Base-by-base conservation (phyloP, 1,284 basidiomycete species). In the Porogramme epimiltina region DNA sequence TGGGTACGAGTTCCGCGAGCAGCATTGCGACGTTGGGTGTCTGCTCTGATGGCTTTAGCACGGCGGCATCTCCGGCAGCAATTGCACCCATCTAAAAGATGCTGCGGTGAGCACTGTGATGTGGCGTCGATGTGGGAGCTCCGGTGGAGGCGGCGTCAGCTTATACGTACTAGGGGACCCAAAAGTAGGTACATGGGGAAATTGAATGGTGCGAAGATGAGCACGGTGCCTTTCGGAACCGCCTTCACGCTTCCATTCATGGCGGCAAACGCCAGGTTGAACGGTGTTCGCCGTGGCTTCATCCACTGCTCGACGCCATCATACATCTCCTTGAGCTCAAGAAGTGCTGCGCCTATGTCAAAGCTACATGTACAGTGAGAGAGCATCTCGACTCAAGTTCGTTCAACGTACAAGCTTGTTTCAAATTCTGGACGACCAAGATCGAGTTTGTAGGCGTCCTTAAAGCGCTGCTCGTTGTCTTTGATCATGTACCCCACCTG, bases 41-140 rank as follows among this genome's bases (percentile, higher is more conserved):
- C 16, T 84, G 73, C 66, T 95, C 93, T 0, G 91, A 89, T 0
- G 88, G 87, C 70, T 94, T 94, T 60, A 93, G 52, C 1, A 87
- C 73, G 8, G 80, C 80, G 1, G 88, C 78, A 64, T 87, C 89
- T 1, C 92, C 91, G 8, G 91, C 89, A 0, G 91, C 86, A 39
- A 93, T 81, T 5, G 91, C 91, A 19, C 84, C 85, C 22, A 83
- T 23, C 55, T 57, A 22, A 22, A 22, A n/a, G 8, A 38, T 15
- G n/a, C n/a, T n/a, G n/a, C n/a, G n/a, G n/a, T n/a, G n/a, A n/a
- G n/a, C n/a, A n/a, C n/a, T n/a, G n/a, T n/a, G n/a, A n/a, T n/a
- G n/a, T 23, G 13, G 3, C 19, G 31, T 25, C 28, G 36, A 23
- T 15, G 3, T 18, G 4, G 5, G 3, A 19, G 19, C 16, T 36